These are phyloP conservation scores for Leccinum ochraceum DNA, from an alignment of 768 basidiomycete genomes.

Conservation along the genomic window DNA sequence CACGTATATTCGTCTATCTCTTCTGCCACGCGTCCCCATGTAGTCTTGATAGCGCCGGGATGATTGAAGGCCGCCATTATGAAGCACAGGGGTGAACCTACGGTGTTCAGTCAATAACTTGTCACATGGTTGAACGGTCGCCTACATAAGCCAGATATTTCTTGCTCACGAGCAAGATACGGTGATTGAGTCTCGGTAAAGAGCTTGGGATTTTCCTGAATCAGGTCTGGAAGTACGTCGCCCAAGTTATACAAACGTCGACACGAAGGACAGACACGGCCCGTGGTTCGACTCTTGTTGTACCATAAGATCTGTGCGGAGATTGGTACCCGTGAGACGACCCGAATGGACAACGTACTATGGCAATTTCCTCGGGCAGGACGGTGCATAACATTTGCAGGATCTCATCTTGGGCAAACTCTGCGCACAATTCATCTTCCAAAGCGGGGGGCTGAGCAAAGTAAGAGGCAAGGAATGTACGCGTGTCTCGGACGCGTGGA, in stretches of 20 bases:
- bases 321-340: background rate
- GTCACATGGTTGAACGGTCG: constrained; percentile 7
- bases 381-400: constrained; percentile 70
- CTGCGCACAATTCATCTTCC: constrained; percentile 69
- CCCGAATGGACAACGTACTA: constrained; percentile 45
- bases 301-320: constrained; percentile 71
- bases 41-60: constrained; percentile 59
- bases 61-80: constrained; percentile 68
- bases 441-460: constrained; percentile 67
- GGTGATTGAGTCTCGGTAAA: constrained; percentile 33
- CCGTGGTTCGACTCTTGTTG: constrained; percentile 72
- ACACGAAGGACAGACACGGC: constrained; percentile 79
- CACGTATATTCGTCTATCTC: constrained; percentile 70
- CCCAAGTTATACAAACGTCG: constrained; percentile 70
- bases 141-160: constrained; percentile 78
- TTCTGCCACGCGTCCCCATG: constrained; percentile 69
- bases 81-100: constrained; percentile 79
- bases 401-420: constrained; percentile 76
- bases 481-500: constrained; percentile 68
- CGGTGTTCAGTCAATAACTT: constrained; percentile 5
- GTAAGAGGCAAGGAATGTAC: constrained; percentile 63
- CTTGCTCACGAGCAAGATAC: constrained; percentile 57
- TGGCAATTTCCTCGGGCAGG: constrained; percentile 69
- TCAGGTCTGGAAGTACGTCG: constrained; percentile 57
- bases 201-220: constrained; percentile 26